Base-by-base conservation (phyloP, 2,329 filamentous ascomycete species). In the Diaporthe velutina region DNA sequence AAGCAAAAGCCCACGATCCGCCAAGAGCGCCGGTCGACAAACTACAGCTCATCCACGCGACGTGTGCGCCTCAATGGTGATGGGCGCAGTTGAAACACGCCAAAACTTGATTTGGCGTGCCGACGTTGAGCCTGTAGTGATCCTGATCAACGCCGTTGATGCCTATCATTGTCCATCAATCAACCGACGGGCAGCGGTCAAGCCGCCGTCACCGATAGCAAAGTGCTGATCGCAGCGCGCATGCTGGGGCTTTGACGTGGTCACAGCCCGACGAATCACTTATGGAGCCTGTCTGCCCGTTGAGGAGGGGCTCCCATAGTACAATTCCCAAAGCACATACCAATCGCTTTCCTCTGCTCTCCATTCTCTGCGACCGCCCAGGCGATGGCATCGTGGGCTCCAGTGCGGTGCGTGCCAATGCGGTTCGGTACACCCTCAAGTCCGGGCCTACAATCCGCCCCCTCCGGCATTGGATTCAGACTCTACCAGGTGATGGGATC, bases 71-170 rank as follows among this genome's bases (percentile, higher is more conserved):
- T 68, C 64, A 13, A 68, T 68, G 64, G 60, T 72, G 70, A 72
- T 72, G 54, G 45, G 70, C 70, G 25, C 57, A 10, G 35, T 64
- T 72, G 70, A 72, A 72, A 72, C 70, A 72, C 57, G 70, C 57
- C 70, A 72, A 72, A 72, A 64, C 70, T 64, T 72, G 70, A 64
- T 72, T 72, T 72, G 42, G 52, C 70, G 25, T 72, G 45, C 45
- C 45, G 33, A 33, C 22, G 70, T 60, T 55, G 57, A 55, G 45
- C 57, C 28, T 64, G 45, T 60, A 28, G 70, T 72, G 70, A 61
- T 54, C 70, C 70, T 72, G 70, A 72, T 72, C 70, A 72, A 64
- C 57, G 42, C 57, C 60, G 30, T 57, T 45, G 70, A 72, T 68
- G 64, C 48, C 64, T 54, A 68, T 68, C 64, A 68, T 40, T 68